Evolutionary conservation across 2,329 filamentous ascomycete genomes (phyloP), one percentile per base, ranked within the genome.

Genomic region (Colletotrichum plurivorum): DNA sequence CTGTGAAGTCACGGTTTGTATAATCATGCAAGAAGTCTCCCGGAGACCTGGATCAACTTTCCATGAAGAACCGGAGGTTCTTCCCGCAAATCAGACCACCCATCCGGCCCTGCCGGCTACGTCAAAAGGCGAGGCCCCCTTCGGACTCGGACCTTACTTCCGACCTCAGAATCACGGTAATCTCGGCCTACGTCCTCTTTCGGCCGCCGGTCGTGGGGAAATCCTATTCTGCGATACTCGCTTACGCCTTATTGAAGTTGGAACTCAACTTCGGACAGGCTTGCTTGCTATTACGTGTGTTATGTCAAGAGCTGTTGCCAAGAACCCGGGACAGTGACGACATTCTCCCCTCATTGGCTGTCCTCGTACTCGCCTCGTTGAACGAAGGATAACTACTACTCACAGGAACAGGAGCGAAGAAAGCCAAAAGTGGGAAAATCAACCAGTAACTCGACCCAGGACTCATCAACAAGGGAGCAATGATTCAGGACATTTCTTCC

Each of bases 401-500:
- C 16, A 46, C 10, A 55, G 20, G 41, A 59, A 20, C 66, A n/a
- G 31, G 20, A 12, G 31, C n/a, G 12, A 45, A 36, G 6, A 49
- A 13, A 43, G 5, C 45, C 49, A 31, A 25, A 18, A 22, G 55
- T 45, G 4, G 18, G 15, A 55, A 60, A 10, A 13, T 51, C 5
- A 49, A 45, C 15, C 18, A 16, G 54, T 9, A 51, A 41, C 22
- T 69, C 43, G 27, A 55, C 55, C 22, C 7, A 20, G 49, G n/a
- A 9, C 25, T 20, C 41, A 69, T 25, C 54, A 51, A 15, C 54
- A 55, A 54, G 41, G 10, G 4, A 43, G 49, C 20, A 12, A 66
- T 66, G 66, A 51, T 51, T 45, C 41, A 43, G 3, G 41, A 65
- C 54, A 59, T 65, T 7, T 31, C 41, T 36, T 59, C n/a, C 48